Percentiles rank a stretch among this genome's conserved stretches.
Conservation (phyloP, 78 protist genomes). For the Goniomonas avonlea region DNA sequence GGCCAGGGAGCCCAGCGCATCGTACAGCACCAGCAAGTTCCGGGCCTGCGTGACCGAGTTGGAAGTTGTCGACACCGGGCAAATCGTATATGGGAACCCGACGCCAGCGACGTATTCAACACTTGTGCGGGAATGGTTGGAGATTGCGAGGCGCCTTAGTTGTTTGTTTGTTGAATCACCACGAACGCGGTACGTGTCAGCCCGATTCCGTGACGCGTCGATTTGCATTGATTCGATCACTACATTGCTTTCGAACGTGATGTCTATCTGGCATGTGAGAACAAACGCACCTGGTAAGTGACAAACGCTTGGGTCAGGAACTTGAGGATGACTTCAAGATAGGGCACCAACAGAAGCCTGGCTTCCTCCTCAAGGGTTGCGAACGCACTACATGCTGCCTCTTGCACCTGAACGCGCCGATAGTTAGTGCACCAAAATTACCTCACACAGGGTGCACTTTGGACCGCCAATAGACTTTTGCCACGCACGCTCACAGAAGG, state of each 20-base stretch:
- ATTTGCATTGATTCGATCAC: no score
- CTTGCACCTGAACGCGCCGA: slow-evolving; percentile 51
- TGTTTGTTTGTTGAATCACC: no score
- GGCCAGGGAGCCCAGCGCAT: slow-evolving; percentile 70
- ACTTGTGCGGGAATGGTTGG: neutral
- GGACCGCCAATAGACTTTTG: neutral
- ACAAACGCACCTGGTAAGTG: no score
- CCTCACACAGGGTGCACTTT: neutral
- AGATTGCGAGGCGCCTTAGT: no score
- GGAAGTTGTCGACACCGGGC: no score
- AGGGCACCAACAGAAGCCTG: slow-evolving; percentile 30
- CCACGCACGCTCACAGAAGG: neutral
- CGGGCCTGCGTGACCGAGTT: slow-evolving; percentile 47
- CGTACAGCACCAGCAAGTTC: slow-evolving; percentile 70
- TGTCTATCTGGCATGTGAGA: no score
- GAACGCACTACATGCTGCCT: slow-evolving; percentile 81
- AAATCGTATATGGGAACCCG: no score
- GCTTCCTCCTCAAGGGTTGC: slow-evolving; percentile 75
- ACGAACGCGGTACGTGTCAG: no score
- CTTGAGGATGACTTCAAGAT: slow-evolving; percentile 40
- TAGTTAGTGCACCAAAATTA: neutral
- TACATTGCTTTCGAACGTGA: no score
- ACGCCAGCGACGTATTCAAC: no score
- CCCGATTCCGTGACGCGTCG: no score
- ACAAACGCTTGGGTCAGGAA: slow-evolving; percentile 55